A percentile compares a stretch with the other conserved stretches of the same genome.
Evolutionary conservation across 768 basidiomycete genomes (phyloP).

Genomic region (Tylopilus sp.): DNA sequence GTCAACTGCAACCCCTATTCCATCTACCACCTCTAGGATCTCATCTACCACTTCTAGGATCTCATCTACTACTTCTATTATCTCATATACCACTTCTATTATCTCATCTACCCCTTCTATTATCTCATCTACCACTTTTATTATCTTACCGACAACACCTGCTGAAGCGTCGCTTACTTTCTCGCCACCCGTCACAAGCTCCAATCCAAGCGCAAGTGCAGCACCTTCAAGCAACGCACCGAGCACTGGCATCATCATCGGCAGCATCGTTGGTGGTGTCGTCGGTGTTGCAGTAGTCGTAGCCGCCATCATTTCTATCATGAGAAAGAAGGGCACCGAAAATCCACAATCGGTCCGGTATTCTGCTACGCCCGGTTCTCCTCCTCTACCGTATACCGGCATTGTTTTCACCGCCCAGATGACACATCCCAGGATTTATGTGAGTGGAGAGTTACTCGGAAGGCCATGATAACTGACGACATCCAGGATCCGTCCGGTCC

Average conservation of each 20-base stretch:
- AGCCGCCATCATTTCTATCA: constrained; percentile 37
- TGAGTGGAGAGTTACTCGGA: constrained; percentile 11
- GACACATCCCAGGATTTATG: constrained; percentile 26
- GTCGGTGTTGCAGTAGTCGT: constrained; percentile 38
- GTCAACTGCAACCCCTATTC: constrained; percentile 8
- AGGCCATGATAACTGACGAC: not conserved
- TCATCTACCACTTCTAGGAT: constrained; percentile 24
- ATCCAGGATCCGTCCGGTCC: constrained; percentile 36
- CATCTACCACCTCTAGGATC: constrained; percentile 21
- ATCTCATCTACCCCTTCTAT: constrained; percentile 23
- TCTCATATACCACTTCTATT: constrained; percentile 22
- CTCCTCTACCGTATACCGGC: constrained; percentile 8
- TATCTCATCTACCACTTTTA: constrained; percentile 21
- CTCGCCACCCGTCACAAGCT: too few relatives aligned
- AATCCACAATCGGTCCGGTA: constrained; percentile 15
- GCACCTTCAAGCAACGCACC: too few relatives aligned
- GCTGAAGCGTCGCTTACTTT: too few relatives aligned
- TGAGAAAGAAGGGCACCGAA: constrained; percentile 22
- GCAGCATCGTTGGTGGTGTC: not conserved
- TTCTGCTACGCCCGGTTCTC: too few relatives aligned
- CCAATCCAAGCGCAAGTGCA: too few relatives aligned
- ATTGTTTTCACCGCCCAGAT: constrained; percentile 16
- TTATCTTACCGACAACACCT: too few relatives aligned
- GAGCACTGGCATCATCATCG: too few relatives aligned
- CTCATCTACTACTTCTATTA: constrained; percentile 22